Base-by-base conservation (phyloP, 2,329 filamentous ascomycete genomes). In the Didymella pinodella region DNA sequence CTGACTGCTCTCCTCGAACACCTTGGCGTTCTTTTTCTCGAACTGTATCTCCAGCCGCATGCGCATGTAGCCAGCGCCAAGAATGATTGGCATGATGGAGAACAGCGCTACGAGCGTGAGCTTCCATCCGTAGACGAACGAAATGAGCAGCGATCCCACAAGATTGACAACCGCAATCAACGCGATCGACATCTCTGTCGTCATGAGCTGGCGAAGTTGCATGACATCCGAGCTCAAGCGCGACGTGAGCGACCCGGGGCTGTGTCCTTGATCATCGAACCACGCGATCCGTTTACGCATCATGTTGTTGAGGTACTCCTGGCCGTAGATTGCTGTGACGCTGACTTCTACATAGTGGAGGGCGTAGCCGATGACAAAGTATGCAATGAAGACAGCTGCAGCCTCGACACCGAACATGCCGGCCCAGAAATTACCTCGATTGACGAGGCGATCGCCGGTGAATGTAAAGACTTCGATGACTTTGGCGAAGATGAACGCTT, bases 51-150 rank as follows among this genome's bases (percentile, higher is more conserved):
- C 88, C 64, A 84, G 80, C n/a, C 80, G 77, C 43, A 87, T 75
- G 12, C 85, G 79, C 62, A 82, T 74, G 60, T 81, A 86, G 2
- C 80, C 81, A 11, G 82, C 80, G 4, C 74, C 64, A 7, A 86
- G 75, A 3, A 85, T 80, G 7, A 83, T 73, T 1, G 85, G 85
- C 53, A 85, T 72, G 0, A 81, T 79, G 1, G 90, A 85, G 65
- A 86, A 89, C 8, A 87, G 78, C 0, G 85, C 83, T 0, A 93
- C 87, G 0, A 92, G 77, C 0, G 88, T 86, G 8, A 94, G 81
- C 72, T 92, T 93, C 91, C 91, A 93, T 1, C 89, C 88, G 71
- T 89, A 92, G 4, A 83, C 80, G 67, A 91, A 92, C 1, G 88
- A 83, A 50, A 93, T 89, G 43, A 83, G 79, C 14, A 91, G 76